Evolutionary conservation across 306 rosid genomes (phyloP), one percentile per base, ranked within the genome.

Genomic region (Lotus japonicus): DNA sequence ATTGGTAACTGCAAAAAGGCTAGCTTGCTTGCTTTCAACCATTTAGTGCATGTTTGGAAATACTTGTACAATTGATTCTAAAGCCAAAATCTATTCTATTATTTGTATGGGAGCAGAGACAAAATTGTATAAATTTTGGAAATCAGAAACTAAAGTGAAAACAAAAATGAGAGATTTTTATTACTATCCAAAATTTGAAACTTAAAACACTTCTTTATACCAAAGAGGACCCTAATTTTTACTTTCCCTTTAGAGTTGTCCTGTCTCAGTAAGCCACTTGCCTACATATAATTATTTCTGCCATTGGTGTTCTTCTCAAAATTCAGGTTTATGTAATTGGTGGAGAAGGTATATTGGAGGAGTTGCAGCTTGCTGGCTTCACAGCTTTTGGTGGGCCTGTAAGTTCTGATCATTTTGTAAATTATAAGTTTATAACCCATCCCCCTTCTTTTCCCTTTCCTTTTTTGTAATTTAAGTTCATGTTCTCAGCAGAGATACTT

Each of bases 361-460:
- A 94, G 76, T 63, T 94, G 80, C 86, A 70, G 66, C 89, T 90
- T 64, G 96, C 94, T 43, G 98, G 98, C 54, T 83, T 78, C 86
- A 85, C 96, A 18, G 98, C 82, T 71, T 71, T 94, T 74, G 98
- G 98, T 56, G 98, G 98, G 77, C 95, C 96, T 2, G 98, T 94
- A 79, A 80, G 92, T 77, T 55, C 55, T 55, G 21, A 66, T 12
- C 11, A 33, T 57, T 52, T n/a, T n/a, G n/a, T n/a, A n/a, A n/a
- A n/a, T n/a, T 73, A 23, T 39, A 10, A 51, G 11, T 43, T 21
- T 18, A 48, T n/a, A 0, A 11, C 14, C 15, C 17, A 5, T 10
- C 19, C 11, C 44, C 46, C 68, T 59, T 15, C 33, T 11, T 44
- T 39, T 36, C 15, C 9, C 11, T 51, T 18, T 38, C 23, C 16